phyloP scores from a whole-genome alignment of 2,329 filamentous ascomycete species.

The Alternaria postmessia region DNA sequence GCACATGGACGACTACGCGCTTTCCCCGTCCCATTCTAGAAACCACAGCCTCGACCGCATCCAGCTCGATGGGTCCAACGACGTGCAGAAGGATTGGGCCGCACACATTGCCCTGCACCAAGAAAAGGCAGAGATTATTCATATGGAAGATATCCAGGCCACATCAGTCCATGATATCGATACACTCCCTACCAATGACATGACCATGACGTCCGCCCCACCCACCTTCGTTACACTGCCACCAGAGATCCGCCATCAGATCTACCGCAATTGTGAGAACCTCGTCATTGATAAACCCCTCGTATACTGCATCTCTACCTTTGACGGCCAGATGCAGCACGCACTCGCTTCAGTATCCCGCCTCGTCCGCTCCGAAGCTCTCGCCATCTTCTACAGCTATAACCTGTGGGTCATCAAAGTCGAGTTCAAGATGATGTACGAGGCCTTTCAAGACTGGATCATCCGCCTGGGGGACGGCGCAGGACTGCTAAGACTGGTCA shows the following conservation, averaged over 20 bases:
- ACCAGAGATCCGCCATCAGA: slow-evolving; percentile 48
- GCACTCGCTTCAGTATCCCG: slow-evolving; percentile 47
- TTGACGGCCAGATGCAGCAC: slow-evolving; percentile 48
- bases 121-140: slow-evolving; percentile 20
- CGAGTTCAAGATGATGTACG: slow-evolving; percentile 52
- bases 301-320: slow-evolving; percentile 53
- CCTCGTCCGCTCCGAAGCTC: slow-evolving; percentile 47
- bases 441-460: slow-evolving; percentile 52
- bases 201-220: slow-evolving; percentile 12
- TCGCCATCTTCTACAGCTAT: slow-evolving; percentile 52
- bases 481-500: slow-evolving; percentile 41
- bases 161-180: background rate
- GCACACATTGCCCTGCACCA: slow-evolving; percentile 21
- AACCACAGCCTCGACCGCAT: slow-evolving; percentile 33
- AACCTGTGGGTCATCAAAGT: slow-evolving; percentile 52
- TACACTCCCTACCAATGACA: slow-evolving; percentile 8
- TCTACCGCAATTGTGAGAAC: slow-evolving; percentile 49
- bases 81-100: slow-evolving; percentile 32
- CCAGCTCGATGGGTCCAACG: slow-evolving; percentile 20
- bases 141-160: slow-evolving; percentile 14
- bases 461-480: slow-evolving; percentile 45
- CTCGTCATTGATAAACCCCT: slow-evolving; percentile 48
- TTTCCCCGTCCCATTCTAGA: slow-evolving; percentile 34
- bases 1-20: slow-evolving; percentile 40
- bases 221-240: slow-evolving; percentile 47